These are phyloP conservation scores for Starmerella geochares DNA, from an alignment of 805 yeast genomes.

Conservation along the genomic window DNA sequence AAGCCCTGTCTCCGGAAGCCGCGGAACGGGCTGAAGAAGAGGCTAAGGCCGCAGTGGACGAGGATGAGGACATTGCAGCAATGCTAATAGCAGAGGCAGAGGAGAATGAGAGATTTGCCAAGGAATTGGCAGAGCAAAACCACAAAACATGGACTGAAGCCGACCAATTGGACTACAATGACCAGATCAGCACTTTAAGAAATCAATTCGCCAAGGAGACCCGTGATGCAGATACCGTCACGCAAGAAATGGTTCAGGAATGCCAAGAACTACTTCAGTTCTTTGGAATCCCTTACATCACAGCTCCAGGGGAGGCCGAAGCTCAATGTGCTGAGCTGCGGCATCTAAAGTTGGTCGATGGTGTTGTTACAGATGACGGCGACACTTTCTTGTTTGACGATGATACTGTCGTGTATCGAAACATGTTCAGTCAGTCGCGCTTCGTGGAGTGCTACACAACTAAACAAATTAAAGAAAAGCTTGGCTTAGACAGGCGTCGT, in stretches of 20 bases:
- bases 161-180: constrained; percentile 24
- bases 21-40: constrained; percentile 29
- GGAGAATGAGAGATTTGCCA: constrained; percentile 58
- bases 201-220: constrained; percentile 56
- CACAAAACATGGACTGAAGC: constrained; percentile 14
- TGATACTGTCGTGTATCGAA: constrained; percentile 55
- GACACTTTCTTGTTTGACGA: constrained; percentile 95
- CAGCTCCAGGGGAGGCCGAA: constrained; percentile 99
- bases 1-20: constrained; percentile 9
- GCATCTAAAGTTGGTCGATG: constrained; percentile 70
- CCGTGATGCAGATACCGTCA: constrained; percentile 87
- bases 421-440: constrained; percentile 87
- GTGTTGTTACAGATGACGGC: constrained; percentile 92
- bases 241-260: constrained; percentile 73
- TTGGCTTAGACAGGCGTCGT: constrained; percentile 54
- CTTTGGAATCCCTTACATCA: constrained; percentile 88
- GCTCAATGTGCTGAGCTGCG: constrained; percentile 89
- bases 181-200: constrained; percentile 38
- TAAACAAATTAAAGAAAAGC: constrained; percentile 46
- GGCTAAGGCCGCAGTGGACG: constrained; percentile 43
- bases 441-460: constrained; percentile 75
- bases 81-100: constrained; percentile 59
- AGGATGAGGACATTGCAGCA: constrained; percentile 55
- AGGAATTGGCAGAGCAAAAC: constrained; percentile 30
- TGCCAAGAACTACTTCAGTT: constrained; percentile 78